Evolutionary conservation across 2,329 filamentous ascomycete genomes (phyloP).

Genomic region (Colletotrichum abscissum): DNA sequence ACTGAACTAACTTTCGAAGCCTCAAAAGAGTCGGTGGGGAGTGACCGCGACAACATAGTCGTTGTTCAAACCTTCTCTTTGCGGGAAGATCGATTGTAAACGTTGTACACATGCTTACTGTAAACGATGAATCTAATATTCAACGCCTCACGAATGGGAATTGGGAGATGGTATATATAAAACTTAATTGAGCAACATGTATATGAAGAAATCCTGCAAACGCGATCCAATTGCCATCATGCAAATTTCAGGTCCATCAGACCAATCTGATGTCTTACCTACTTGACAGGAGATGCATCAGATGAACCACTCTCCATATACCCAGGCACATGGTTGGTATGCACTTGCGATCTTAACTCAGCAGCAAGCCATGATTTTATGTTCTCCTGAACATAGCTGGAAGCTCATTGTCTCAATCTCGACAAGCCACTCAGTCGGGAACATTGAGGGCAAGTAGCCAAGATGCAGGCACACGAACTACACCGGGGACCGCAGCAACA

Average conservation of each 20-base stretch:
- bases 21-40: slow-evolving; percentile 20
- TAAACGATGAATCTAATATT: background rate
- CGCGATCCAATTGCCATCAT: background rate
- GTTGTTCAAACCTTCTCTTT: slow-evolving; percentile 27
- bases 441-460: background rate
- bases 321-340: background rate
- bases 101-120: background rate
- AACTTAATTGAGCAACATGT: background rate
- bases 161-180: background rate
- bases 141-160: background rate
- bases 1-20: slow-evolving; percentile 33
- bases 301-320: too few species aligned
- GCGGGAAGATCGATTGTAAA: slow-evolving; percentile 17
- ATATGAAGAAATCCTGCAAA: background rate
- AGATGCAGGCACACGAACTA: background rate
- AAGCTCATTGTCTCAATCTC: background rate
- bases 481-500: background rate
- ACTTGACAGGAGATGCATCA: background rate
- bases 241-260: background rate
- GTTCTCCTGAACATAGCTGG: background rate
- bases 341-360: background rate
- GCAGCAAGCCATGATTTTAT: background rate
- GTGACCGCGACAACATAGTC: slow-evolving; percentile 27
- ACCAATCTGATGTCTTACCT: background rate
- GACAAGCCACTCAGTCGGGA: background rate